Percentiles rank a stretch among this genome's conserved stretches.
These are phyloP conservation scores for Puccinia triticina DNA, from an alignment of 1,284 basidiomycete species.

Conservation along the genomic window DNA sequence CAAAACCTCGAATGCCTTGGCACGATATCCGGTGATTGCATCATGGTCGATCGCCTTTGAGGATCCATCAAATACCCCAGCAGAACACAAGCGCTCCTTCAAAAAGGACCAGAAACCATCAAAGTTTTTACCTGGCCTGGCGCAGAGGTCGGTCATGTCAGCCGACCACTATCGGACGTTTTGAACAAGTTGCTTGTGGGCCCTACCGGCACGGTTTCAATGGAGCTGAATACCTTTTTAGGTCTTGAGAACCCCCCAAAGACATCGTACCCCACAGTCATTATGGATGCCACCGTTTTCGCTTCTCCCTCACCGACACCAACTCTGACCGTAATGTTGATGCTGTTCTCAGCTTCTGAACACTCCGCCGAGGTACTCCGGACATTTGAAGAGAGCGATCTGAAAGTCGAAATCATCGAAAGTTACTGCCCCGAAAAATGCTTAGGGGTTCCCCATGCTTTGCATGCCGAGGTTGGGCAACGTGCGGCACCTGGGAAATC, in stretches of 20 bases:
- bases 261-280: background rate
- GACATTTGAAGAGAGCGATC: background rate
- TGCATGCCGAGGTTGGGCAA: background rate
- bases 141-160: background rate
- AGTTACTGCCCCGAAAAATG: background rate
- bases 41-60: background rate
- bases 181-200: conserved; percentile 3
- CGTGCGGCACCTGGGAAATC: background rate
- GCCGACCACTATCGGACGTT: background rate
- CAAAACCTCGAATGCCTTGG: conserved; percentile 3
- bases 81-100: background rate
- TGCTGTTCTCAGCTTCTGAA: background rate
- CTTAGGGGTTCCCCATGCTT: background rate
- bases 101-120: conserved; percentile 3
- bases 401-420: background rate
- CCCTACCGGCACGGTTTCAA: background rate
- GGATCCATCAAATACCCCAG: background rate
- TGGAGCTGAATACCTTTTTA: background rate
- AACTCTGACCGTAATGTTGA: background rate
- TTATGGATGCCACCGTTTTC: background rate
- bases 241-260: background rate
- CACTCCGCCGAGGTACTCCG: background rate
- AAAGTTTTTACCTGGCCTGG: conserved; percentile 17
- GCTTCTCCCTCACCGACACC: background rate
- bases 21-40: background rate